Evolutionary conservation across 75 land plant species (phyloP).

Genomic region (Pinus taeda): DNA sequence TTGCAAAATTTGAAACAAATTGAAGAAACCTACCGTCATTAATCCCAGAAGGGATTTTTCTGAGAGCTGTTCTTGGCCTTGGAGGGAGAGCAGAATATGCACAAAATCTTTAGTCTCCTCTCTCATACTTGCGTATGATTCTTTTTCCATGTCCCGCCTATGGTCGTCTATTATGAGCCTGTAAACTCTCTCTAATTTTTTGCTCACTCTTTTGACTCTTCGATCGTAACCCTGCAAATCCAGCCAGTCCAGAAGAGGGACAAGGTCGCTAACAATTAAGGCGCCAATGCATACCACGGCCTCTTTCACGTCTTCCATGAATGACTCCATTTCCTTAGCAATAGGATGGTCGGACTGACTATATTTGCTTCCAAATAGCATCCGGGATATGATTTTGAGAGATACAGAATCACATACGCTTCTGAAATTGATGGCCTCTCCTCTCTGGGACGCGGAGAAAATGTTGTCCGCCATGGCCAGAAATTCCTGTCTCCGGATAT

Average conservation of each 20-base stretch:
- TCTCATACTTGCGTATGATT: neutral
- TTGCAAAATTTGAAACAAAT: too few relatives aligned
- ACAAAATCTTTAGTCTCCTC: constrained; percentile 7
- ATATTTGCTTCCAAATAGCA: constrained; percentile 6
- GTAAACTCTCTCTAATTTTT: neutral
- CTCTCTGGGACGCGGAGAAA: neutral
- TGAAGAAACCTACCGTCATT: neutral
- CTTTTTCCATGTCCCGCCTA: neutral
- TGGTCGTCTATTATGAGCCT: constrained; percentile 5
- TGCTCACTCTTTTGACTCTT: neutral
- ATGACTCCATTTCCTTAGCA: neutral
- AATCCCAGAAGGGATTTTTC: constrained; percentile 7
- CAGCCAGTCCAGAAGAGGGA: neutral
- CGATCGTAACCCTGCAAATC: constrained; percentile 7
- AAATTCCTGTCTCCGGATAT: constrained; percentile 9
- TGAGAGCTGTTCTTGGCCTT: neutral
- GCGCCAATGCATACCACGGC: constrained; percentile 5
- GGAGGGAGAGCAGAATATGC: neutral
- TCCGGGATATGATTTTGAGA: neutral
- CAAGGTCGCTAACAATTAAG: neutral
- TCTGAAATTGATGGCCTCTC: neutral
- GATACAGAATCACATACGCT: neutral
- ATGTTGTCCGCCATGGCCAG: neutral
- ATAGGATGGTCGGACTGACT: neutral
- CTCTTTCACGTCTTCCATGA: constrained; percentile 7